A percentile compares a stretch with the other conserved stretches of the same genome.
These are phyloP conservation scores for Didymella pinodella DNA, from an alignment of 2,329 filamentous ascomycete species.

Conservation along the genomic window DNA sequence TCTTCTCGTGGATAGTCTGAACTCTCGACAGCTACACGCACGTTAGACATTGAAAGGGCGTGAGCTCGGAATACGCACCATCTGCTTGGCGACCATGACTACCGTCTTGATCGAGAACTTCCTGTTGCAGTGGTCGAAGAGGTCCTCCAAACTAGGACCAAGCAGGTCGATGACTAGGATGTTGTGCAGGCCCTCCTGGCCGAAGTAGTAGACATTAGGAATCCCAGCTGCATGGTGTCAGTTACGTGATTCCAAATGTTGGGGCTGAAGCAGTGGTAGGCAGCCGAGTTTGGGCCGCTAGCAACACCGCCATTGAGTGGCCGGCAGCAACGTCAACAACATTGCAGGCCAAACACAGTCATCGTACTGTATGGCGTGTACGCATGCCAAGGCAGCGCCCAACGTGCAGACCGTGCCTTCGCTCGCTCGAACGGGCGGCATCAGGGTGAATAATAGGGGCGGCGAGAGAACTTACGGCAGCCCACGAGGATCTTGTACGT, in stretches of 20 bases:
- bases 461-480: constrained; percentile 78
- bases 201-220: constrained; percentile 99
- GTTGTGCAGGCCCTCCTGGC: constrained; percentile 97
- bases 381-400: constrained; percentile 18
- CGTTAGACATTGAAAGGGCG: constrained; percentile 16
- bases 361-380: not conserved
- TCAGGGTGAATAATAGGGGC: constrained; percentile 22
- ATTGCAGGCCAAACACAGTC: not conserved
- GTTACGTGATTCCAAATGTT: constrained; percentile 8
- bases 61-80: constrained; percentile 67
- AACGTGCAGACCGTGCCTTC: constrained; percentile 21
- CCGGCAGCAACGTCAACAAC: not conserved
- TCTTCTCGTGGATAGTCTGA: constrained; percentile 96
- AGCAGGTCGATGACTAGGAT: constrained; percentile 98
- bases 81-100: constrained; percentile 99
- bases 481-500: constrained; percentile 99
- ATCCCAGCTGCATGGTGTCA: constrained; percentile 76
- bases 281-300: not conserved
- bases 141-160: constrained; percentile 91
- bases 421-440: constrained; percentile 19
- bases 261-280: not conserved
- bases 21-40: constrained; percentile 78
- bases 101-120: constrained; percentile 97
- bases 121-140: constrained; percentile 96
- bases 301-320: not conserved